Base-by-base conservation (phyloP, 78 protist species). In the Speleostelium caveatum region DNA sequence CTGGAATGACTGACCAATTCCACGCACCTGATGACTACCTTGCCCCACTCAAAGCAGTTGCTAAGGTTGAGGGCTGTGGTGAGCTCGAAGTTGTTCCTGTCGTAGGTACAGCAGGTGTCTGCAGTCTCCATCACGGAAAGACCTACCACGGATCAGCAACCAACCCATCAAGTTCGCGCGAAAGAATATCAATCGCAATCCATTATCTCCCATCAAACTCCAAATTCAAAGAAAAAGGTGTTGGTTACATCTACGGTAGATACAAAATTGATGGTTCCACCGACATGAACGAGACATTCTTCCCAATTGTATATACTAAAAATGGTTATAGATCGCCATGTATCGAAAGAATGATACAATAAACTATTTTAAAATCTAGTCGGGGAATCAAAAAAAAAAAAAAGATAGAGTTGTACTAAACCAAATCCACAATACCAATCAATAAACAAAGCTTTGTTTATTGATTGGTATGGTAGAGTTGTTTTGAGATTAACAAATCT, bases 21-120 rank as follows among this genome's bases (percentile, higher is more conserved):
- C 91, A 83, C 59, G 91, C 91, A 16, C 91, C 91, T 8, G 62
- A 36, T 2, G 45, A 83, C 17, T 83, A 83, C 33, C 3, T 42
- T 28, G 6, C 1, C 6, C 24, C 26, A 16, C 19, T 83, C 19
- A 30, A 41, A 0, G 74, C 41, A 21, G 91, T 79, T n/a, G 41
- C 36, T 6, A 30, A 56, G 21, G 2, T 3, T 6, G 33, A 60
- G 5, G 68, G 68, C 0, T 3, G 41, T 16, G 14, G 39, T 1
- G 10, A 30, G 19, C 51, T 32, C 32, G 74, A 28, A 3, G 28
- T 26, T 7, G 3, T 42, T 1, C 58, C 71, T 1, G 26, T 59
- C 3, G 59, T 42, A 3, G 6, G 39, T 5, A 45, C 12, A 6
- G 32, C 51, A 12, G 91, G 91, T 41, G 59, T 63, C 2, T 58